Conservation (phyloP, 1,284 basidiomycete genomes). For the Papiliotrema nemorosa region DNA sequence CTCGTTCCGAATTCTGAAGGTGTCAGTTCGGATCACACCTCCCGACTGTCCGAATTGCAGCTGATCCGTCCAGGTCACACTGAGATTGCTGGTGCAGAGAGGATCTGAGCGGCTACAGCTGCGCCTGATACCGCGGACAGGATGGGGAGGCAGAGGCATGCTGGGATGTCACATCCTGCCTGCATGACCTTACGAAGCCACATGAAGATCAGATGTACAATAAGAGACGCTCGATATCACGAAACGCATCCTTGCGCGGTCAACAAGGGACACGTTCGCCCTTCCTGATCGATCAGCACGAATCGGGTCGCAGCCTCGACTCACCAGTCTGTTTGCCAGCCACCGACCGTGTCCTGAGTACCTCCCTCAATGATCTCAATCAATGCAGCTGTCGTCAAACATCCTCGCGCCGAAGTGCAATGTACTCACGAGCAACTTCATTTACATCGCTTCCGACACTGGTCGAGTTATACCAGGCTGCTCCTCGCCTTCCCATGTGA, state of each 20-base stretch:
- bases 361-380: neutral
- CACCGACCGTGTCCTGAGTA: neutral
- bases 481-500: neutral
- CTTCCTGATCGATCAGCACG: too few relatives aligned
- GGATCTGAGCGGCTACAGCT: conserved; percentile 49
- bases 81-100: conserved; percentile 53
- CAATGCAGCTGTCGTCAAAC: neutral
- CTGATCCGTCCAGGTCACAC: conserved; percentile 51
- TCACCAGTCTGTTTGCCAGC: neutral
- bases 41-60: neutral
- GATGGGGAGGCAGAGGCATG: conserved; percentile 73
- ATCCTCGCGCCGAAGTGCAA: neutral
- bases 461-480: neutral
- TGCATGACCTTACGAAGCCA: conserved; percentile 12
- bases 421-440: neutral
- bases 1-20: conserved; percentile 71
- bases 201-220: neutral
- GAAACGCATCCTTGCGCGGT: neutral
- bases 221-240: neutral
- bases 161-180: conserved; percentile 79
- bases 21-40: conserved; percentile 52
- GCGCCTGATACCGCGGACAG: conserved; percentile 57
- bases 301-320: too few relatives aligned
- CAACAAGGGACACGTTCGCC: neutral
- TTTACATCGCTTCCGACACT: neutral